Evolutionary conservation across 176 grass and related monocot species (phyloP).

Genomic region (Elaeis guineensis): DNA sequence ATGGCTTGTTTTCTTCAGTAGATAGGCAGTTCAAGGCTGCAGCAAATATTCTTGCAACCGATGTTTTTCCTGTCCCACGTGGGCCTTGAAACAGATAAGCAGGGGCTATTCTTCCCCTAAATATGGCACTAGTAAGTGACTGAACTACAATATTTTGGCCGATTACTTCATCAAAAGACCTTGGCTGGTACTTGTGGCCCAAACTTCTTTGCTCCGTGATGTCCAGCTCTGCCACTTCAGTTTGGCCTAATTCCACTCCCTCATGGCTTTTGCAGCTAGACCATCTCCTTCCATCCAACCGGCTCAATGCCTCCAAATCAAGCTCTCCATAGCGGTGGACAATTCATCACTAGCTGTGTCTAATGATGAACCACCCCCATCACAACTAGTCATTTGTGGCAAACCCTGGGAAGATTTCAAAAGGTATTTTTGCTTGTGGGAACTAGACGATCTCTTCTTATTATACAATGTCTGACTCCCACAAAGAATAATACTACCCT

Average conservation of each 20-base stretch:
- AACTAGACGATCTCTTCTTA: conserved; percentile 52
- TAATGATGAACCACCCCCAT: conserved; percentile 54
- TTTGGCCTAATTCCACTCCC: conserved; percentile 23
- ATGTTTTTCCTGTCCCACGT: conserved; percentile 88
- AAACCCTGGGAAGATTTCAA: conserved; percentile 45
- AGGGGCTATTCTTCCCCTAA: conserved; percentile 61
- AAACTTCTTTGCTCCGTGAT: conserved; percentile 58
- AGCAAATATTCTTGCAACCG: conserved; percentile 61
- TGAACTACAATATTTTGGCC: conserved; percentile 78
- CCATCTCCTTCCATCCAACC: conserved; percentile 82
- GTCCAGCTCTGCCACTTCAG: conserved; percentile 19
- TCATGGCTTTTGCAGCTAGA: conserved; percentile 88
- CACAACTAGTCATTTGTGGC: conserved; percentile 45
- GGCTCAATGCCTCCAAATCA: conserved; percentile 80
- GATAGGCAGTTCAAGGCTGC: conserved; percentile 55
- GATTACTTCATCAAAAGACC: conserved; percentile 74
- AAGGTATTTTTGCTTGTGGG: conserved; percentile 29
- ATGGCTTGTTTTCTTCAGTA: conserved; percentile 59
- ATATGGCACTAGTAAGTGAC: conserved; percentile 68
- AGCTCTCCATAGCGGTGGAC: conserved; percentile 63
- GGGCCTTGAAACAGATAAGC: conserved; percentile 92
- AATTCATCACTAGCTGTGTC: conserved; percentile 69
- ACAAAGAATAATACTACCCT: conserved; percentile 65
- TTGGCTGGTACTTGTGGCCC: conserved; percentile 79
- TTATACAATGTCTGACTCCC: conserved; percentile 49